Percentiles rank a stretch among this genome's conserved stretches.
Evolutionary conservation across 805 yeast species (phyloP).

Genomic region (Kuraishia capsulata): DNA sequence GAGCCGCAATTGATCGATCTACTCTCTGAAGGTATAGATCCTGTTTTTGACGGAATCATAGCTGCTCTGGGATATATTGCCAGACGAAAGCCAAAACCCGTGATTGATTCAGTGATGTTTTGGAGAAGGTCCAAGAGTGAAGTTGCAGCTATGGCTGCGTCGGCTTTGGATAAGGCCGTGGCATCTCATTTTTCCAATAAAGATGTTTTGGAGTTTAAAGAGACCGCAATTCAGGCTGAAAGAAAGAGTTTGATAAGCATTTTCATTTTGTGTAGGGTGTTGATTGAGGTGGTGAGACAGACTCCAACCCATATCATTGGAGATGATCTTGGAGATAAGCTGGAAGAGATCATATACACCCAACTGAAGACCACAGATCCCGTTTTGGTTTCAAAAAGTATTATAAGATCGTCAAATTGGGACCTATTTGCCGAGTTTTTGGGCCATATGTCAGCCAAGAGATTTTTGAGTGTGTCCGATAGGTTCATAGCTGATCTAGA

Average conservation of each 20-base stretch:
- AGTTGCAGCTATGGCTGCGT: constrained; percentile 57
- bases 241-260: constrained; percentile 80
- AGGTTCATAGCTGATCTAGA: constrained; percentile 90
- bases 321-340: constrained; percentile 68
- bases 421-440: constrained; percentile 78
- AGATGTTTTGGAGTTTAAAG: constrained; percentile 31
- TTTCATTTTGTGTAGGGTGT: constrained; percentile 80
- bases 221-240: constrained; percentile 75
- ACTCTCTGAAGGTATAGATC: constrained; percentile 79
- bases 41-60: constrained; percentile 77
- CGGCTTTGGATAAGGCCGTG: constrained; percentile 34
- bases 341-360: constrained; percentile 89
- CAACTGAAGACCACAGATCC: constrained; percentile 89
- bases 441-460: constrained; percentile 82
- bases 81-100: constrained; percentile 83
- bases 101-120: constrained; percentile 95
- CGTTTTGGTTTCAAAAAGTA: constrained; percentile 47
- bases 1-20: constrained; percentile 78
- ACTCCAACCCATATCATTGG: constrained; percentile 68
- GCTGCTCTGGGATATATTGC: constrained; percentile 88
- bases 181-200: constrained; percentile 8
- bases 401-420: constrained; percentile 90
- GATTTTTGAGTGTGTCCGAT: constrained; percentile 85
- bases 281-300: constrained; percentile 87
- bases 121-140: constrained; percentile 96